Evolutionary conservation across 345 rosid species (phyloP).

Genomic region (Arabidopsis suecica): DNA sequence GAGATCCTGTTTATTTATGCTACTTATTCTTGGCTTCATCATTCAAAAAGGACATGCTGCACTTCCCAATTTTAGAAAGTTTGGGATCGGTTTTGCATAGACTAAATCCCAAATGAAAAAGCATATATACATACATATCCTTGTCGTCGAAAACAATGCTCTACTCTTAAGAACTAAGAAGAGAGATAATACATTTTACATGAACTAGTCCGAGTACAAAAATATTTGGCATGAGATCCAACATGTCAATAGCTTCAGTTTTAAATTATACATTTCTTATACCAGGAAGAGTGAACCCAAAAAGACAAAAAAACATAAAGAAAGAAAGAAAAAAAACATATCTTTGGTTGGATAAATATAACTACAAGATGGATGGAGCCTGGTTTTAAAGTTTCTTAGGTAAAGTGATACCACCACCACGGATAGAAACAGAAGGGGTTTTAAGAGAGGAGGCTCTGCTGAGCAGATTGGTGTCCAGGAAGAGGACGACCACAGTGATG

Average conservation of each 20-base stretch:
- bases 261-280: slow-evolving; percentile 27
- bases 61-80: neutral
- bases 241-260: slow-evolving; percentile 17
- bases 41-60: slow-evolving; percentile 4
- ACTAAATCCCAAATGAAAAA: neutral
- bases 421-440: slow-evolving; percentile 62
- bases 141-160: slow-evolving; percentile 6
- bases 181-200: slow-evolving; percentile 10
- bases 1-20: slow-evolving; percentile 29
- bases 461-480: slow-evolving; percentile 63
- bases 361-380: slow-evolving; percentile 28
- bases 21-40: slow-evolving; percentile 22
- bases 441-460: slow-evolving; percentile 46
- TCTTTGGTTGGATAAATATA: slow-evolving; percentile 17
- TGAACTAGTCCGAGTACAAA: slow-evolving; percentile 3
- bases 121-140: neutral
- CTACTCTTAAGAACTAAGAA: slow-evolving; percentile 4
- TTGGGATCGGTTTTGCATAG: neutral
- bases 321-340: neutral
- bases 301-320: slow-evolving; percentile 6
- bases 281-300: slow-evolving; percentile 1
- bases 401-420: slow-evolving; percentile 64
- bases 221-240: slow-evolving; percentile 35
- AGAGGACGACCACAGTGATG: slow-evolving; percentile 65
- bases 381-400: slow-evolving; percentile 33